These are phyloP conservation scores for Tetrahymena borealis DNA, from an alignment of 73 alveolate genomes.

Conservation along the genomic window DNA sequence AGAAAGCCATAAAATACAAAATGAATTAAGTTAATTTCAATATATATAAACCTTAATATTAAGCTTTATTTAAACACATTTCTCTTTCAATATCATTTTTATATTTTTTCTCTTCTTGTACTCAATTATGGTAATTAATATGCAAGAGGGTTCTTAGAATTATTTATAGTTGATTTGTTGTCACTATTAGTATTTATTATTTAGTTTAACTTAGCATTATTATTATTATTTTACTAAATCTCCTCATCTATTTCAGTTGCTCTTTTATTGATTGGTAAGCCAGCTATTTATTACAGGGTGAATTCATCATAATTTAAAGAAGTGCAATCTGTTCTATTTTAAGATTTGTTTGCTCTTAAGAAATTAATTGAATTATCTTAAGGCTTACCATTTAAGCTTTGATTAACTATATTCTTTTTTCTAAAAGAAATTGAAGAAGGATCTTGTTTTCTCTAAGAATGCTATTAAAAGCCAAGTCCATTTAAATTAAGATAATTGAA, in stretches of 20 bases:
- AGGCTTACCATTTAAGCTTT: background rate
- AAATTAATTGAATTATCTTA: background rate
- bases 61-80: no score
- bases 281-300: background rate
- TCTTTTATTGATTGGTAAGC: background rate
- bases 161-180: background rate
- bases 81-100: background rate
- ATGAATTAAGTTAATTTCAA: no score
- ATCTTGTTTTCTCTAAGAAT: background rate
- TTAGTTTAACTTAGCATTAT: background rate
- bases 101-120: background rate
- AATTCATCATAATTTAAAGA: background rate
- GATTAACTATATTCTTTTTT: background rate
- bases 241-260: no score
- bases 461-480: background rate
- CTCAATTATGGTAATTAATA: background rate
- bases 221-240: no score
- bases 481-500: background rate
- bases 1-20: no score
- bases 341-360: background rate
- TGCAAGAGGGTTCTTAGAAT: background rate
- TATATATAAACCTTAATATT: no score
- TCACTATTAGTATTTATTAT: background rate
- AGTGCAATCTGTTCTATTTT: background rate
- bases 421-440: background rate